A percentile compares a stretch with the other conserved stretches of the same genome.
Conservation (phyloP, 805 yeast species). For the Suhomyces faveliae region DNA sequence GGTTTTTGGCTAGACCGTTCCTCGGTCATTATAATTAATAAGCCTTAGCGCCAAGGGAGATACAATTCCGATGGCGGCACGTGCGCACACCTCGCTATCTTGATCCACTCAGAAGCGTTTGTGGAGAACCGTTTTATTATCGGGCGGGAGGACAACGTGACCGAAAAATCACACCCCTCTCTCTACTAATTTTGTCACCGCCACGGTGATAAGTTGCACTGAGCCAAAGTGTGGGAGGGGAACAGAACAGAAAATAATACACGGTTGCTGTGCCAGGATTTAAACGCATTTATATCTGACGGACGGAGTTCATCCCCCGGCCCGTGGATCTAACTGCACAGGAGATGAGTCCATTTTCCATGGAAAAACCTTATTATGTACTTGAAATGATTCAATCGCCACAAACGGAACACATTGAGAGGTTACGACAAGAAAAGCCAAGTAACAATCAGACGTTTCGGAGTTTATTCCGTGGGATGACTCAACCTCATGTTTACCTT, state of each 20-base stretch:
- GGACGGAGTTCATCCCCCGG: background rate
- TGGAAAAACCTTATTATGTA: background rate
- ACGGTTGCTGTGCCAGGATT: no score
- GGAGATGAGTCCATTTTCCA: background rate
- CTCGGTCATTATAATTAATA: background rate
- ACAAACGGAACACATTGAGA: background rate
- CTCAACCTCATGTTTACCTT: background rate
- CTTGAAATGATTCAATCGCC: background rate
- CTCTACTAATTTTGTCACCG: background rate
- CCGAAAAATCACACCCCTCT: background rate
- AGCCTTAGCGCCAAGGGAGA: background rate
- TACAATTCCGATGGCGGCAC: conserved; percentile 1
- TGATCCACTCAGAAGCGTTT: conserved; percentile 4
- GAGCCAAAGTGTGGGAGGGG: no score
- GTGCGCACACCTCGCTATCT: conserved; percentile 1
- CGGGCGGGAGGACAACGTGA: background rate
- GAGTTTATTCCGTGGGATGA: conserved; percentile 2
- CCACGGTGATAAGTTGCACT: no score
- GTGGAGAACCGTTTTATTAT: background rate
- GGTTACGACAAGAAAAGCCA: background rate
- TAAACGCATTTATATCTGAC: background rate
- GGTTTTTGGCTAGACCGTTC: background rate
- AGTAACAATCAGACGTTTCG: background rate
- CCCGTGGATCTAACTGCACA: background rate
- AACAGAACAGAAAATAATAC: no score